Base-by-base conservation (phyloP, 2,329 filamentous ascomycete genomes). In the Colletotrichum coccodes region DNA sequence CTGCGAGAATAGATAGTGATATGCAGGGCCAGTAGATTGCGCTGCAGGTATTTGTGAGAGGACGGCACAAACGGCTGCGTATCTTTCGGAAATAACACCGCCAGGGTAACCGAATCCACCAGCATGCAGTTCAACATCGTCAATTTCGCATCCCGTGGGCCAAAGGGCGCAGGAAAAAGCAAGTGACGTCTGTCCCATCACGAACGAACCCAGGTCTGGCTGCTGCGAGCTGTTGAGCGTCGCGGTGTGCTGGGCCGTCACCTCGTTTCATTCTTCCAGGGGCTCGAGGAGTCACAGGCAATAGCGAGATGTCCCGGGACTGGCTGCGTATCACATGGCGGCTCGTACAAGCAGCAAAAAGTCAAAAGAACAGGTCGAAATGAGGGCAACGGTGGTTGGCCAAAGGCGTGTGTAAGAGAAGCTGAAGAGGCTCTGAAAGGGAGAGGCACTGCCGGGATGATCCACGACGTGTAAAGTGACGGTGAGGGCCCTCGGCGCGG, bases 391-490 rank as follows among this genome's bases (percentile, higher is more conserved):
- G 44, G 40, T 64, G 53, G 64, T 68, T 68, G 64, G 64, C 30
- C 38, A 18, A 2, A 9, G 18, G 12, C 11, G 21, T 40, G 21
- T 40, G 59, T 30, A 3, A 32, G 34, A 38, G 64, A 36, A 40
- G 49, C 18, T 28, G 23, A 58, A 26, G 53, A 64, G 52, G 64
- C 60, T 68, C 64, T 52, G 11, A 30, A 47, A 38, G 32, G 36
- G 46, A 46, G 26, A 32, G n/a, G 52, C 26, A 16, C 40, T 49
- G 61, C 65, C 28, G 40, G 65, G 65, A 60, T 68, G 61, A 68
- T 68, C 61, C 65, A 65, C 53, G 60, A 47, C 30, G 28, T 40
- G n/a, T 11, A 49, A 49, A 64, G 28, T 64, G 60, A 67, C 60
- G 64, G 64, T 68, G 60, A 64, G 44, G 34, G 52, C 23, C n/a